Evolutionary conservation across 2,329 filamentous ascomycete species (phyloP).

Genomic region (Colletotrichum tabaci): DNA sequence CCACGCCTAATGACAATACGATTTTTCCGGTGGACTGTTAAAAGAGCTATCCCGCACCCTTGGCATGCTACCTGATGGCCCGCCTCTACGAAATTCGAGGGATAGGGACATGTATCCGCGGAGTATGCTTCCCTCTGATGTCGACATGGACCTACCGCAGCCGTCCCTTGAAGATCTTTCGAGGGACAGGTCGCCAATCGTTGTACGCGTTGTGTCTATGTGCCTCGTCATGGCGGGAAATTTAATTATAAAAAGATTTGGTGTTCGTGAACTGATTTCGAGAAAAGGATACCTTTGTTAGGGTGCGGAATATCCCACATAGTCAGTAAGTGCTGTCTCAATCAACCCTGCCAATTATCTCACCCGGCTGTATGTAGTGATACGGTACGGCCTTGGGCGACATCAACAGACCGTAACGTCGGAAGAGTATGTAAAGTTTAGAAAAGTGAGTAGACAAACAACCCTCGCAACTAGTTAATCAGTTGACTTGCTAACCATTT

Average conservation of each 20-base stretch:
- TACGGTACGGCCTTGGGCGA: slow-evolving; percentile 42
- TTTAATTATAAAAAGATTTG: too few relatives aligned
- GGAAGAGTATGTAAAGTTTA: slow-evolving; percentile 13
- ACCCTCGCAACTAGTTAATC: not conserved
- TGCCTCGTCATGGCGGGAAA: slow-evolving; percentile 30
- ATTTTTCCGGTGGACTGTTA: not conserved
- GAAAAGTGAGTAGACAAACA: slow-evolving; percentile 25
- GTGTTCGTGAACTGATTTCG: not conserved
- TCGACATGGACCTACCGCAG: slow-evolving; percentile 28
- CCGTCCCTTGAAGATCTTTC: slow-evolving; percentile 25
- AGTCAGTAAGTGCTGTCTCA: slow-evolving; percentile 15
- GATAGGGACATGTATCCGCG: not conserved
- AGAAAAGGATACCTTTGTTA: slow-evolving; percentile 12
- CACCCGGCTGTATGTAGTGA: slow-evolving; percentile 19
- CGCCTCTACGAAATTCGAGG: too few relatives aligned
- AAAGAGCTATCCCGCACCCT: not conserved
- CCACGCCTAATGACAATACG: too few relatives aligned
- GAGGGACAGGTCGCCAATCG: slow-evolving; percentile 39
- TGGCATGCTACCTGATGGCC: not conserved
- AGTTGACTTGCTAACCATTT: too few relatives aligned
- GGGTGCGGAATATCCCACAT: slow-evolving; percentile 23
- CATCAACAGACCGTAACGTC: slow-evolving; percentile 31
- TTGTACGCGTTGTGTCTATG: slow-evolving; percentile 43
- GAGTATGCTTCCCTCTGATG: not conserved
- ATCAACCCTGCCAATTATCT: not conserved